Evolutionary conservation across 2,329 filamentous ascomycete species (phyloP).

Genomic region (Aspergillus ustus): DNA sequence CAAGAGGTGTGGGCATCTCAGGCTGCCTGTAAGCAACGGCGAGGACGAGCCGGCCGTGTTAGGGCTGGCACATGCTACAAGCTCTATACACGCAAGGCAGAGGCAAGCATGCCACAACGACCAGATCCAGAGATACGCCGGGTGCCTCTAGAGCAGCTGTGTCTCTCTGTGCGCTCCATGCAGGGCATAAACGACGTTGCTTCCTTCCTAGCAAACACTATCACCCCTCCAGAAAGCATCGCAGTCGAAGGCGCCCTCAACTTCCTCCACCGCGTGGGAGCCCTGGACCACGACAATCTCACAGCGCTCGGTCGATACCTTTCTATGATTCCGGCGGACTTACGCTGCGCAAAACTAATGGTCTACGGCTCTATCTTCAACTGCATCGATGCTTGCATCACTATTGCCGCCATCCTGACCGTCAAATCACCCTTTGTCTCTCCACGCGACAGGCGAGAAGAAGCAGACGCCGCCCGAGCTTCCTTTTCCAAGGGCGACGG

Average conservation of each 20-base stretch:
- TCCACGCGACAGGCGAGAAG: conserved; percentile 79
- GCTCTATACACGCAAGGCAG: conserved; percentile 84
- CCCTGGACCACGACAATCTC: conserved; percentile 80
- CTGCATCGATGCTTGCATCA: conserved; percentile 85
- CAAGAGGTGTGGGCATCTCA: conserved; percentile 94
- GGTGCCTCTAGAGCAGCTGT: conserved; percentile 91
- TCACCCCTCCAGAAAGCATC: conserved; percentile 83
- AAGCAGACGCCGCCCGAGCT: conserved; percentile 75
- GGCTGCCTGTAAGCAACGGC: conserved; percentile 91
- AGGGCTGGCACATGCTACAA: conserved; percentile 93
- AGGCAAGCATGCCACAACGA: conserved; percentile 80
- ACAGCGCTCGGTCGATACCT: conserved; percentile 91
- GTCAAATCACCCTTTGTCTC: conserved; percentile 84
- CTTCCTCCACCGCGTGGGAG: conserved; percentile 82
- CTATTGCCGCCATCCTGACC: conserved; percentile 90
- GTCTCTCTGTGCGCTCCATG: conserved; percentile 93
- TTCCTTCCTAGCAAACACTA: conserved; percentile 78
- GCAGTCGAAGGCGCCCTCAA: conserved; percentile 85
- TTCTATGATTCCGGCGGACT: conserved; percentile 91
- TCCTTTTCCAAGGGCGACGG: conserved; percentile 78
- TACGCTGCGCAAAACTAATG: conserved; percentile 92
- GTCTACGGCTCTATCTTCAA: conserved; percentile 94
- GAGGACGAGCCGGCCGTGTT: conserved; percentile 91
- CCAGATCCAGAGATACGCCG: conserved; percentile 93
- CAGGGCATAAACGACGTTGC: conserved; percentile 77